Evolutionary conservation across 495 filamentous ascomycete genomes (phyloP).

Genomic region (Baudoinia panamericana): DNA sequence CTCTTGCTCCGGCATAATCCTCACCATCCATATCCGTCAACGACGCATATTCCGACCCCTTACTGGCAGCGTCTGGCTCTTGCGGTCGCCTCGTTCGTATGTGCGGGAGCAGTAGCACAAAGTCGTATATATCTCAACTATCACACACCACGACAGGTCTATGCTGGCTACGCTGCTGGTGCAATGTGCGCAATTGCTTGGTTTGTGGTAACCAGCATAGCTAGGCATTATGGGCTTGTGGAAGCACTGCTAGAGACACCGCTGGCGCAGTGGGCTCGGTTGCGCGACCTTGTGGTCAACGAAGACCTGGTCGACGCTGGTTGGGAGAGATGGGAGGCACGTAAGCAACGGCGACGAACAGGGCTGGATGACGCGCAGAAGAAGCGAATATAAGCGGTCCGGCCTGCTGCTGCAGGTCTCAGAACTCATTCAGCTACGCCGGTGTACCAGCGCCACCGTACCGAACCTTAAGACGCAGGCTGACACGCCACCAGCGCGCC

Average conservation of each 20-base stretch:
- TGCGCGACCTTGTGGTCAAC: slow-evolving; percentile 75
- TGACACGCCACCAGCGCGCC: no score
- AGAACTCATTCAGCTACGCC: no score
- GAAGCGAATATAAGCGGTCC: no score
- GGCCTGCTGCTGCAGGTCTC: no score
- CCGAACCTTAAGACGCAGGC: no score
- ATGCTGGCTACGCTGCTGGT: slow-evolving; percentile 64
- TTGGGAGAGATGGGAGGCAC: slow-evolving; percentile 90
- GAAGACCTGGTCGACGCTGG: slow-evolving; percentile 86
- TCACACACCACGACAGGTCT: slow-evolving; percentile 78
- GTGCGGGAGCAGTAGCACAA: slow-evolving; percentile 58
- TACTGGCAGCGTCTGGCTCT: slow-evolving; percentile 44
- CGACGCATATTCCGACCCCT: slow-evolving; percentile 40
- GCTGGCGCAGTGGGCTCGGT: slow-evolving; percentile 49
- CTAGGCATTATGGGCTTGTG: slow-evolving; percentile 50
- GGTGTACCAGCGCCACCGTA: no score
- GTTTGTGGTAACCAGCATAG: slow-evolving; percentile 56
- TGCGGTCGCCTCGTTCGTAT: slow-evolving; percentile 41
- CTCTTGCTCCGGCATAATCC: slow-evolving; percentile 64
- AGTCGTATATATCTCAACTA: slow-evolving; percentile 87
- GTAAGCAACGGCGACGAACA: no score
- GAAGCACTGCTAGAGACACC: slow-evolving; percentile 58
- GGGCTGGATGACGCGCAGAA: no score
- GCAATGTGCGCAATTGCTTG: slow-evolving; percentile 57
- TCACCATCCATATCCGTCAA: slow-evolving; percentile 30